phyloP scores from a whole-genome alignment of 805 yeast species.

The Candida succiphila region DNA sequence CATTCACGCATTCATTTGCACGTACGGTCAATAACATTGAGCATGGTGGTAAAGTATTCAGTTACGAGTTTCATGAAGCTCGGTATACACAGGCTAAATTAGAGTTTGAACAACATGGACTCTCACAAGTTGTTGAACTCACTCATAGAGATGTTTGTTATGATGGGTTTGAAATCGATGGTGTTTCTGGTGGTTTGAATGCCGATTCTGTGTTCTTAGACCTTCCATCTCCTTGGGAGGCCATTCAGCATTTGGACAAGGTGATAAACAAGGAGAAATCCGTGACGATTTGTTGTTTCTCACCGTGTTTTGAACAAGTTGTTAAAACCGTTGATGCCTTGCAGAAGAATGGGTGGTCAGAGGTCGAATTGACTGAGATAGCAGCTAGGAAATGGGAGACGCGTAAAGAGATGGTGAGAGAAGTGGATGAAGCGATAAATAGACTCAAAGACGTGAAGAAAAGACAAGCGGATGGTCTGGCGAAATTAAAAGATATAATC shows the following conservation, averaged over 20 bases:
- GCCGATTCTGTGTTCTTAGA: constrained; percentile 82
- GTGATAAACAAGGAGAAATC: constrained; percentile 45
- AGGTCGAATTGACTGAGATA: constrained; percentile 87
- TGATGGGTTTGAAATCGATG: constrained; percentile 60
- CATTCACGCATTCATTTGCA: constrained; percentile 87
- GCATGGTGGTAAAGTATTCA: constrained; percentile 56
- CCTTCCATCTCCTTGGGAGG: constrained; percentile 95
- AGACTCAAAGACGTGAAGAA: constrained; percentile 72
- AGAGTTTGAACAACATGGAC: constrained; percentile 70
- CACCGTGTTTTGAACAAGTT: constrained; percentile 98
- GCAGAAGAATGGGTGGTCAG: constrained; percentile 69
- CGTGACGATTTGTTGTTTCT: constrained; percentile 83
- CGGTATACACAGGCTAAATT: constrained; percentile 67
- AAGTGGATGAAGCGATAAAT: constrained; percentile 63
- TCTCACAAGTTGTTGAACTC: constrained; percentile 42
- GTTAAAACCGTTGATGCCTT: constrained; percentile 73
- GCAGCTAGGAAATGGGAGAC: constrained; percentile 80
- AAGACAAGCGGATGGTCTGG: constrained; percentile 59
- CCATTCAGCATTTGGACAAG: constrained; percentile 60
- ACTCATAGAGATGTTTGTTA: constrained; percentile 92
- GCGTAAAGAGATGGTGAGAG: constrained; percentile 77
- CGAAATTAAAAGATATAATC: constrained; percentile 26
- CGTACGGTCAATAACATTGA: constrained; percentile 62
- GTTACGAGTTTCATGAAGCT: constrained; percentile 87
- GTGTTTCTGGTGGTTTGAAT: constrained; percentile 23